Conservation (phyloP, 768 basidiomycete species). For the Gyrodon lividus region DNA sequence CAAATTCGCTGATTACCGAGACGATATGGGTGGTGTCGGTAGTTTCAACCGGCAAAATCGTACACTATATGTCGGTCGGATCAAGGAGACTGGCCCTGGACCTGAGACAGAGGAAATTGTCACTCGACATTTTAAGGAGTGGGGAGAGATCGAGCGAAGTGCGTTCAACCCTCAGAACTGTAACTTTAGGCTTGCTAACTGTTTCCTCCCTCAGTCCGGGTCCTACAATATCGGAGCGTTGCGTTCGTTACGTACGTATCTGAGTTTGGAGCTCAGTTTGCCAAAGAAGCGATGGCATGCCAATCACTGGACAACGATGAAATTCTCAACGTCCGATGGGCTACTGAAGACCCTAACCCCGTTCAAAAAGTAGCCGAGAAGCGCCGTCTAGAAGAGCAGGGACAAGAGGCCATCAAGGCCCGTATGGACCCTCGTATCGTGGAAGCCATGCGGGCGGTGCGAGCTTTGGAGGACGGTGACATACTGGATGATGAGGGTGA, state of each 20-base stretch:
- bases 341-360: conserved; percentile 98
- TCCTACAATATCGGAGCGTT: conserved; percentile 91
- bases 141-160: conserved; percentile 93
- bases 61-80: conserved; percentile 91
- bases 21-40: conserved; percentile 99
- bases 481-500: conserved; percentile 37
- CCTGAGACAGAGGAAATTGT: conserved; percentile 92
- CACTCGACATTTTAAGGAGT: conserved; percentile 90
- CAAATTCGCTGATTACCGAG: conserved; percentile 95
- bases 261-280: conserved; percentile 89
- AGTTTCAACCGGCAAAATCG: conserved; percentile 93
- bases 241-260: conserved; percentile 95
- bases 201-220: conserved; percentile 55
- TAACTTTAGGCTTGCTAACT: conserved; percentile 6
- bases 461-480: conserved; percentile 84
- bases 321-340: conserved; percentile 98
- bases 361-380: conserved; percentile 85
- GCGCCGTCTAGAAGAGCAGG: conserved; percentile 75
- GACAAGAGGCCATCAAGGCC: conserved; percentile 82
- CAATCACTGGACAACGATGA: conserved; percentile 97
- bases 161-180: conserved; percentile 31
- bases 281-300: conserved; percentile 98
- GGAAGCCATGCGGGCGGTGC: conserved; percentile 81
- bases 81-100: conserved; percentile 87
- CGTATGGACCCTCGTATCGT: conserved; percentile 86